Evolutionary conservation across 1,284 basidiomycete species (phyloP).

Genomic region (Pseudozyma sp.): DNA sequence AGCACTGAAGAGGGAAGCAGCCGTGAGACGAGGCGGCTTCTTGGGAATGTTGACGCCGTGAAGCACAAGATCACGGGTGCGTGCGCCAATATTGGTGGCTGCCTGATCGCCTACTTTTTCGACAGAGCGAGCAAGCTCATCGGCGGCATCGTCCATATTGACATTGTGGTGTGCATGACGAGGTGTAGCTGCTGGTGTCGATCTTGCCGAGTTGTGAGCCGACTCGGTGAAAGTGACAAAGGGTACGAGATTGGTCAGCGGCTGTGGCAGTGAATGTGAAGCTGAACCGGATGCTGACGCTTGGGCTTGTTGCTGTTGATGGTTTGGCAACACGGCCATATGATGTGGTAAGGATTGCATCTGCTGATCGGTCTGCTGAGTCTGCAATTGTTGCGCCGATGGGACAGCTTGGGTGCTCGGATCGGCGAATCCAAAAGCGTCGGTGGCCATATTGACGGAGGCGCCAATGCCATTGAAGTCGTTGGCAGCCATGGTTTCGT

Average conservation of each 20-base stretch:
- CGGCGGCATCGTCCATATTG: constrained; percentile 30
- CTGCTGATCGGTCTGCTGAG: constrained; percentile 9
- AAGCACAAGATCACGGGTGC: constrained; percentile 46
- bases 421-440: constrained; percentile 25
- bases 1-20: constrained; percentile 45
- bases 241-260: constrained; percentile 25
- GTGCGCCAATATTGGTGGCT: constrained; percentile 43
- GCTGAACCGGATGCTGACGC: not conserved
- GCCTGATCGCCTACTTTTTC: constrained; percentile 49
- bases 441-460: constrained; percentile 3
- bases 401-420: constrained; percentile 2
- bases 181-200: constrained; percentile 32
- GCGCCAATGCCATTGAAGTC: constrained; percentile 14
- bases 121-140: constrained; percentile 44
- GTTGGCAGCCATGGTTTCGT: constrained; percentile 28
- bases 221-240: constrained; percentile 45
- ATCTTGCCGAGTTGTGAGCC: constrained; percentile 37
- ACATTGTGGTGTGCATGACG: constrained; percentile 17
- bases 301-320: constrained; percentile 19
- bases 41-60: constrained; percentile 54
- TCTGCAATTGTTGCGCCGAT: constrained; percentile 4
- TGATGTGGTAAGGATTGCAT: constrained; percentile 7
- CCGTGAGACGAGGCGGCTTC: constrained; percentile 46
- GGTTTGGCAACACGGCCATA: not conserved
- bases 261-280: constrained; percentile 30